Evolutionary conservation across 176 grass and related monocot genomes (phyloP).

Genomic region (Ananas comosus): DNA sequence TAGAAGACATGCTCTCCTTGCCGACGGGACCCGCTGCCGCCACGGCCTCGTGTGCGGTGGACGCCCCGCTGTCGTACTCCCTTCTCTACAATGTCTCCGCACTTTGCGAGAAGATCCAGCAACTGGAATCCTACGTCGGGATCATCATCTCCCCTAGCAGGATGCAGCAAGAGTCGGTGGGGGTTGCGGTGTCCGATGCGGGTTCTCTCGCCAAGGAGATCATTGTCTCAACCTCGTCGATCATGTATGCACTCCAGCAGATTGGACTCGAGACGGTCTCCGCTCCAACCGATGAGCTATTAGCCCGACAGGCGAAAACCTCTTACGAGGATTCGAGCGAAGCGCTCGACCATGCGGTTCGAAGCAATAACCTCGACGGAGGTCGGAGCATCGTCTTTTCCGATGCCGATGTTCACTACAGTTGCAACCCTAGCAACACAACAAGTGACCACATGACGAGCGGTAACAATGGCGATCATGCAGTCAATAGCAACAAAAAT

Average conservation of each 20-base stretch:
- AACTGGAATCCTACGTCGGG: constrained; percentile 1
- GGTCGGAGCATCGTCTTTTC: no score
- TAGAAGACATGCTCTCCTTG: constrained; percentile 11
- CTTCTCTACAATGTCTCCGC: constrained; percentile 4
- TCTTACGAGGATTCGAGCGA: no score
- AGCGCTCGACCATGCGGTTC: no score
- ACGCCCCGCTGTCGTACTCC: neutral
- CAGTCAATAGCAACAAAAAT: no score
- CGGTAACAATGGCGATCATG: no score
- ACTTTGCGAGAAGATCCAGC: constrained; percentile 12
- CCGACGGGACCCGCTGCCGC: neutral
- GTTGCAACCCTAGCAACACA: neutral
- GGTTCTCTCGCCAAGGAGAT: constrained; percentile 3
- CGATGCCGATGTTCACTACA: neutral
- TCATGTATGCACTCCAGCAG: constrained; percentile 1
- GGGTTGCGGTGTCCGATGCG: neutral
- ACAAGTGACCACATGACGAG: neutral
- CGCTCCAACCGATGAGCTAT: neutral
- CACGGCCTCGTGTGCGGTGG: neutral
- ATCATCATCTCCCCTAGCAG: neutral
- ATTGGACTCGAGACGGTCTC: neutral
- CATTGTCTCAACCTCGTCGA: neutral
- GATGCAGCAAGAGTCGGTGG: neutral
- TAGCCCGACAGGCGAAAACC: no score
- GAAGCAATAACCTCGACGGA: no score